A percentile compares a stretch with the other conserved stretches of the same genome.
These are phyloP conservation scores for Lotmaria passim DNA, from an alignment of 208 protist species.

Conservation along the genomic window DNA sequence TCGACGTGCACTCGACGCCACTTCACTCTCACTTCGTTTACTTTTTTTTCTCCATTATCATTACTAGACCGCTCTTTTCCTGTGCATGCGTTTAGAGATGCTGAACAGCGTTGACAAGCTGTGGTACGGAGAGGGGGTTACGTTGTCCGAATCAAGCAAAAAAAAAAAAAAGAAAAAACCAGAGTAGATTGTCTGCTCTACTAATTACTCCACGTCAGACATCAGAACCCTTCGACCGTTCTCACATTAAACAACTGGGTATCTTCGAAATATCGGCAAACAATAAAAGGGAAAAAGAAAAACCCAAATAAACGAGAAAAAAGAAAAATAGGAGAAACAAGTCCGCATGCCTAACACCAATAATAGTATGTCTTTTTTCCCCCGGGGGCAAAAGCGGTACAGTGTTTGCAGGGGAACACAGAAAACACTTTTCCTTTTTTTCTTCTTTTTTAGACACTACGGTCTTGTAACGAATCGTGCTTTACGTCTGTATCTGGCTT, in stretches of 20 bases:
- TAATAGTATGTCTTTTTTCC: not conserved
- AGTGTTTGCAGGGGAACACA: not conserved
- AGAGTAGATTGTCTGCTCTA: not conserved
- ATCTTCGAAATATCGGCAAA: conserved; percentile 3
- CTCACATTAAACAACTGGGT: conserved; percentile 1
- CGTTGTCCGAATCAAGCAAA: not conserved
- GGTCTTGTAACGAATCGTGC: conserved; percentile 4
- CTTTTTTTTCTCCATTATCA: too few relatives aligned
- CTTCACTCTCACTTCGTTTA: too few relatives aligned
- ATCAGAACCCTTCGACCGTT: conserved; percentile 2
- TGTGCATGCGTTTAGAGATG: too few relatives aligned
- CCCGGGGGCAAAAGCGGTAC: not conserved
- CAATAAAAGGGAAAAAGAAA: not conserved
- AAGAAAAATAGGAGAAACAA: conserved; percentile 6
- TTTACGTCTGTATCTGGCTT: not conserved
- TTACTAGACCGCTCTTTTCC: too few relatives aligned
- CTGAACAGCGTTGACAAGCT: too few relatives aligned
- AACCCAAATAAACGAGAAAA: conserved; percentile 1
- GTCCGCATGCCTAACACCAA: not conserved
- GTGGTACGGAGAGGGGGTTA: too few relatives aligned
- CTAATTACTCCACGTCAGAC: not conserved
- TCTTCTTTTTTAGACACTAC: not conserved
- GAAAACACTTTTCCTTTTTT: not conserved
- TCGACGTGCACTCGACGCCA: too few relatives aligned
- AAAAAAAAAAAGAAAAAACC: not conserved